A percentile compares a stretch with the other conserved stretches of the same genome.
These are phyloP conservation scores for Gracilariopsis chorda DNA, from an alignment of 23 red algal species.

Conservation along the genomic window DNA sequence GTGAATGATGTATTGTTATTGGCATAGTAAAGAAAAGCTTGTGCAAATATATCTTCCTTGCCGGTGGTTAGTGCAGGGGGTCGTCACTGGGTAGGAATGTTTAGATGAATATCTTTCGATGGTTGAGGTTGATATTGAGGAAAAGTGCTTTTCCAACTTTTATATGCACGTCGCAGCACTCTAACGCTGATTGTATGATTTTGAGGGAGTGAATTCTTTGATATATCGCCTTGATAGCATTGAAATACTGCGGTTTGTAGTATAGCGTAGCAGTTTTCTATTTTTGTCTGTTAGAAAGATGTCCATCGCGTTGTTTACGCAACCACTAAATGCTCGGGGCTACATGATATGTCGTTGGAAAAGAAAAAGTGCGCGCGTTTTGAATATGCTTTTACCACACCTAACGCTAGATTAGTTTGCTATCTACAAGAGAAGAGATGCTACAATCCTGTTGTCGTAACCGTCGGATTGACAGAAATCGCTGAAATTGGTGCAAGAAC, in stretches of 20 bases:
- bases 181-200: neutral
- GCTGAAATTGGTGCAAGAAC: neutral
- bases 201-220: neutral
- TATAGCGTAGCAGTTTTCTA: neutral
- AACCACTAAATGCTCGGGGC: too few species aligned
- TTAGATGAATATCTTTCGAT: neutral
- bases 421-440: too few species aligned
- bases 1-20: neutral
- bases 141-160: neutral
- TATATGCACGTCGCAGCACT: neutral
- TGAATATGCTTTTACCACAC: too few species aligned
- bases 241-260: conserved; percentile 4
- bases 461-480: neutral
- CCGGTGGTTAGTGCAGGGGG: neutral
- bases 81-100: neutral
- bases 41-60: neutral
- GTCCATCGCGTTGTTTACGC: too few species aligned
- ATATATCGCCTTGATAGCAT: neutral
- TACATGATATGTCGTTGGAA: too few species aligned
- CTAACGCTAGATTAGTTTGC: too few species aligned
- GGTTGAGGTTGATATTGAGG: neutral
- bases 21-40: neutral
- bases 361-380: too few species aligned
- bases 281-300: neutral
- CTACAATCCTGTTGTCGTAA: neutral